Percentiles rank a stretch among this genome's conserved stretches.
These are phyloP conservation scores for Biscogniauxia marginata DNA, from an alignment of 2,329 filamentous ascomycete genomes.

Conservation along the genomic window DNA sequence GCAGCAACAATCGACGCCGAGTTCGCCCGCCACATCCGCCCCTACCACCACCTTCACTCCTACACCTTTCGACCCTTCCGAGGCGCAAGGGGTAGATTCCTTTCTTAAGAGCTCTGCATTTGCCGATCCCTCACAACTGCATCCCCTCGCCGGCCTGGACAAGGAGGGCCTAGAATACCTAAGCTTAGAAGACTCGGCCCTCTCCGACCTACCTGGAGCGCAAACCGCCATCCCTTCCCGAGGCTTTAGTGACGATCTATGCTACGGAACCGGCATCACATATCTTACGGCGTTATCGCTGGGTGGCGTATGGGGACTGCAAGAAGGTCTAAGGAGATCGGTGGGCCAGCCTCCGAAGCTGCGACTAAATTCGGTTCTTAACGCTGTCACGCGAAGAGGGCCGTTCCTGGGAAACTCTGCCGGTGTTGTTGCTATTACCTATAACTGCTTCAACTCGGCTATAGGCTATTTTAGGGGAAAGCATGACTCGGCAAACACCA, in stretches of 20 bases:
- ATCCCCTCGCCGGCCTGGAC: constrained; percentile 91
- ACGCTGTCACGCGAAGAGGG: constrained; percentile 87
- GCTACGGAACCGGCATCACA: constrained; percentile 93
- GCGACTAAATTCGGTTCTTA: constrained; percentile 89
- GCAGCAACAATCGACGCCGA: constrained; percentile 35
- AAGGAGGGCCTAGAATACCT: constrained; percentile 94
- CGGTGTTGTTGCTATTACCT: constrained; percentile 91
- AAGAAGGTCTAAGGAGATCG: constrained; percentile 83
- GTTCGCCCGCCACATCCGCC: constrained; percentile 46
- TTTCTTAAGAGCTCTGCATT: constrained; percentile 78
- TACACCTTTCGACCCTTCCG: constrained; percentile 66
- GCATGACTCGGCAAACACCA: constrained; percentile 87
- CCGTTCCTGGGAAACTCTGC: constrained; percentile 96
- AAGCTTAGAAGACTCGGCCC: constrained; percentile 84
- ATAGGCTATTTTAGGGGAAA: constrained; percentile 78
- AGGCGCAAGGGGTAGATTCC: constrained; percentile 77
- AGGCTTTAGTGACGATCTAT: constrained; percentile 97
- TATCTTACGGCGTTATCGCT: constrained; percentile 84
- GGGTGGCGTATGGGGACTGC: constrained; percentile 88
- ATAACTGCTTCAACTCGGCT: constrained; percentile 88
- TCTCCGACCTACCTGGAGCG: constrained; percentile 81
- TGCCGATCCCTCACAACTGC: constrained; percentile 83
- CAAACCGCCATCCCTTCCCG: constrained; percentile 89
- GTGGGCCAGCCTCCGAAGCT: constrained; percentile 80
- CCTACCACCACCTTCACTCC: constrained; percentile 52